Percentiles rank a stretch among this genome's conserved stretches.
Conservation (phyloP, 139 green algal genomes). For the Edaphochlamys debaryana region DNA sequence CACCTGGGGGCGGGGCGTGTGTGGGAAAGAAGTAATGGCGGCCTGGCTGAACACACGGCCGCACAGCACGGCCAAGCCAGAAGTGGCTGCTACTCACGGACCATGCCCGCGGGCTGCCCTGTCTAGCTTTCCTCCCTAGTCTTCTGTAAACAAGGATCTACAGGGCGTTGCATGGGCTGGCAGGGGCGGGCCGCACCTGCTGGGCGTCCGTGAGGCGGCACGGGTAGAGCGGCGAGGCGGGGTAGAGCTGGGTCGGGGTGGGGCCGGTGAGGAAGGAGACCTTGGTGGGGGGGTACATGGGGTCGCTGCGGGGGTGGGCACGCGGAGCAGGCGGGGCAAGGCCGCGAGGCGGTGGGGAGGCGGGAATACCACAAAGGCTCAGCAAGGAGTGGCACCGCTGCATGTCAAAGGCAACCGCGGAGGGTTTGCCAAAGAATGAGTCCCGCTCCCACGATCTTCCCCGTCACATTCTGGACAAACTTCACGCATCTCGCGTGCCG, state of each 20-base stretch:
- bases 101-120: no score
- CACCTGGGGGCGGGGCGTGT: not conserved
- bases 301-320: slow-evolving; percentile 21
- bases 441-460: not conserved
- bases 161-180: not conserved
- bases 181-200: slow-evolving; percentile 8
- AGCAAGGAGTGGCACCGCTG: not conserved
- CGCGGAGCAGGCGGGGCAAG: not conserved
- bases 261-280: slow-evolving; percentile 43
- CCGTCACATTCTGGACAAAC: no score
- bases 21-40: not conserved
- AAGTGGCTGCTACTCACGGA: not conserved
- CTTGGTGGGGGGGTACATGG: slow-evolving; percentile 29
- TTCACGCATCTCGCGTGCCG: not conserved
- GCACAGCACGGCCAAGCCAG: no score
- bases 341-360: not conserved
- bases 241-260: slow-evolving; percentile 49
- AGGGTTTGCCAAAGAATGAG: no score
- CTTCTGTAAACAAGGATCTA: not conserved
- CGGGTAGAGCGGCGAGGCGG: slow-evolving; percentile 36
- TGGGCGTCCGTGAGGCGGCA: slow-evolving; percentile 14
- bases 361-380: not conserved
- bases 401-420: no score
- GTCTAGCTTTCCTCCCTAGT: no score
- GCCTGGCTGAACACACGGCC: no score